These are phyloP conservation scores for Fraxinus cuspidata DNA, from an alignment of 257 asterid species.

Conservation along the genomic window DNA sequence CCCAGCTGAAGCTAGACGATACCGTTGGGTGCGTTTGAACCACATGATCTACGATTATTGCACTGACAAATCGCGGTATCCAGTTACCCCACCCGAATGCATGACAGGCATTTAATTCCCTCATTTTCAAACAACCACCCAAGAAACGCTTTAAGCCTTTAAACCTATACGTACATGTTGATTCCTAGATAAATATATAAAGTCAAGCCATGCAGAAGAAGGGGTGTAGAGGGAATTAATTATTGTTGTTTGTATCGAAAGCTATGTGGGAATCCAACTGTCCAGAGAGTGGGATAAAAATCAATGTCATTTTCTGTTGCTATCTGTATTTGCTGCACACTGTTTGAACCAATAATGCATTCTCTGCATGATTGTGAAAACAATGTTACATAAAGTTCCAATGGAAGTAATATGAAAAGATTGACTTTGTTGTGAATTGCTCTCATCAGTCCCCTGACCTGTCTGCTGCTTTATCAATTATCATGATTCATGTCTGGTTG, in stretches of 20 bases:
- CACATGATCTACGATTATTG: constrained; percentile 88
- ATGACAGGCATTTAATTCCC: constrained; percentile 47
- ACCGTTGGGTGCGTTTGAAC: constrained; percentile 74
- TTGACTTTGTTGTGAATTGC: neutral
- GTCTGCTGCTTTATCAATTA: neutral
- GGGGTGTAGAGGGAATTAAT: constrained; percentile 25
- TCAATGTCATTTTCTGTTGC: constrained; percentile 29
- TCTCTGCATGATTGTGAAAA: constrained; percentile 29
- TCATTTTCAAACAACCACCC: neutral
- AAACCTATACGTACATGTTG: constrained; percentile 1
- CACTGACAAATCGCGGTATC: constrained; percentile 65
- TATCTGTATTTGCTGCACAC: constrained; percentile 27
- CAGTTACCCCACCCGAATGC: constrained; percentile 72
- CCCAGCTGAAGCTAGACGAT: constrained; percentile 51
- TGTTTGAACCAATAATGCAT: constrained; percentile 35
- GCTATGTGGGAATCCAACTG: neutral
- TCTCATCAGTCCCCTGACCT: neutral
- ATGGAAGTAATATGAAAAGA: neutral
- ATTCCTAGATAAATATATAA: neutral
- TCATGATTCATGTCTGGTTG: no score
- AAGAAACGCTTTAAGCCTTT: constrained; percentile 5
- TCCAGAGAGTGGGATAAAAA: constrained; percentile 17
- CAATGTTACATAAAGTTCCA: neutral
- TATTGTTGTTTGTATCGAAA: neutral
- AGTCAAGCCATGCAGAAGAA: constrained; percentile 29